phyloP scores from a whole-genome alignment of 176 grass and related monocot species.

The Tuctoria greenei region DNA sequence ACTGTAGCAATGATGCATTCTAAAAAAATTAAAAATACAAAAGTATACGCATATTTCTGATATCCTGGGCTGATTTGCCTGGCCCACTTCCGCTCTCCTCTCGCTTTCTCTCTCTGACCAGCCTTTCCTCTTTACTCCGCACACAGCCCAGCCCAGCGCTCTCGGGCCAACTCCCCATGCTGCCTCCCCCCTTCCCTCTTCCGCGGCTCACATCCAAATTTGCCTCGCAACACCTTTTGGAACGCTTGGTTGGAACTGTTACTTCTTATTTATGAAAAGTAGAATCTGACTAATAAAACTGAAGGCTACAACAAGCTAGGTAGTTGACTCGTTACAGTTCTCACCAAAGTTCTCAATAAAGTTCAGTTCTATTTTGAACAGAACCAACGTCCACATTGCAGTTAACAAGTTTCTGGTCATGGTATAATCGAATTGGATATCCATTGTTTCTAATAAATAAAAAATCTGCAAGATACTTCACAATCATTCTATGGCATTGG shows the following conservation, averaged over 20 bases:
- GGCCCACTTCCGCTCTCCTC: no score
- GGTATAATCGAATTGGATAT: not conserved
- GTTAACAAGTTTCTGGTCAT: conserved; percentile 1
- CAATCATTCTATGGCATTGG: not conserved
- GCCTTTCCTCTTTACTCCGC: no score
- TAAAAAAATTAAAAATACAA: no score
- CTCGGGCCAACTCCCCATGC: no score
- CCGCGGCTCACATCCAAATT: no score
- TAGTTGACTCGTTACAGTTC: not conserved
- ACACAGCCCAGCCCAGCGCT: no score
- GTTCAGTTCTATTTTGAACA: conserved; percentile 7
- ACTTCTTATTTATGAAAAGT: conserved; percentile 15
- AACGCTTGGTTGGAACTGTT: not conserved
- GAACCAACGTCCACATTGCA: not conserved
- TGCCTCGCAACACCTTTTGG: no score
- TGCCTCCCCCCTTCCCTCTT: no score
- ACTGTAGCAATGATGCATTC: no score
- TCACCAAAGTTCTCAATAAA: conserved; percentile 15
- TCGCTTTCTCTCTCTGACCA: no score
- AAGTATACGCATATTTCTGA: no score
- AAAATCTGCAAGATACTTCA: not conserved
- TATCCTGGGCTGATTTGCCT: no score
- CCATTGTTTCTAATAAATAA: not conserved
- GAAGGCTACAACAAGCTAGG: conserved; percentile 9
- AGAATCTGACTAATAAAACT: conserved; percentile 15